phyloP scores from a whole-genome alignment of 2,329 filamentous ascomycete species.

The Fusarium sambucinum region DNA sequence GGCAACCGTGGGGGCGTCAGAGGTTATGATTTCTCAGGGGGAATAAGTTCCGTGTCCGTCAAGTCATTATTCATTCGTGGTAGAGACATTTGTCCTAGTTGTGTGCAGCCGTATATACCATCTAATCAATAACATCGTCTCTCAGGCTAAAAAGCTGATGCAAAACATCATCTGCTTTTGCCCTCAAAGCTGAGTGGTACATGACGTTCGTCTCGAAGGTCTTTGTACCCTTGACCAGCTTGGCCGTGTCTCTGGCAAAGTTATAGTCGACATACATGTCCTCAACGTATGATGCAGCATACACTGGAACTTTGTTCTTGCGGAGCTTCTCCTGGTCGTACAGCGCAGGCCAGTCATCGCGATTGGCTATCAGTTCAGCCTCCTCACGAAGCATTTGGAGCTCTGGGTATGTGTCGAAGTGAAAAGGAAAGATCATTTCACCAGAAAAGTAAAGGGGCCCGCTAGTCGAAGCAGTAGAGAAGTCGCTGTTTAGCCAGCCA shows the following conservation, averaged over 20 bases:
- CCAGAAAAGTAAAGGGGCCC: conserved; percentile 82
- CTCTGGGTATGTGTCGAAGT: conserved; percentile 85
- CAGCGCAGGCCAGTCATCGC: conserved; percentile 77
- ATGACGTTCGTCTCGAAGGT: conserved; percentile 87
- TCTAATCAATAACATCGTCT: conserved; percentile 72
- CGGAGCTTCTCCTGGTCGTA: conserved; percentile 81
- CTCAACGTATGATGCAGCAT: conserved; percentile 84
- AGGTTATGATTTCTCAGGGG: neutral
- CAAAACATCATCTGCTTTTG: conserved; percentile 80
- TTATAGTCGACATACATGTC: conserved; percentile 94
- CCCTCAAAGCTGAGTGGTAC: conserved; percentile 86
- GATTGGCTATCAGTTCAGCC: conserved; percentile 76
- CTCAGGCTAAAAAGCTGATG: conserved; percentile 80
- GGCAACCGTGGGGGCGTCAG: neutral
- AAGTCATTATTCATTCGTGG: conserved; percentile 6
- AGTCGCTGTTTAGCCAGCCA: conserved; percentile 61
- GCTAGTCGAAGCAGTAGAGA: conserved; percentile 48
- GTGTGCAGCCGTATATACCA: neutral
- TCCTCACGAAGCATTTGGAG: conserved; percentile 75
- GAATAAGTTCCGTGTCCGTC: conserved; percentile 12
- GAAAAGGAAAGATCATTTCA: conserved; percentile 91
- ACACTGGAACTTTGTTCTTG: conserved; percentile 85
- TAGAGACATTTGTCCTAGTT: neutral
- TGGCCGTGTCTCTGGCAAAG: conserved; percentile 78
- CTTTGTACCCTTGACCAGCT: conserved; percentile 79